Conservation (phyloP, 371 early-diverging fungal genomes). For the Parasitella parasitica region DNA sequence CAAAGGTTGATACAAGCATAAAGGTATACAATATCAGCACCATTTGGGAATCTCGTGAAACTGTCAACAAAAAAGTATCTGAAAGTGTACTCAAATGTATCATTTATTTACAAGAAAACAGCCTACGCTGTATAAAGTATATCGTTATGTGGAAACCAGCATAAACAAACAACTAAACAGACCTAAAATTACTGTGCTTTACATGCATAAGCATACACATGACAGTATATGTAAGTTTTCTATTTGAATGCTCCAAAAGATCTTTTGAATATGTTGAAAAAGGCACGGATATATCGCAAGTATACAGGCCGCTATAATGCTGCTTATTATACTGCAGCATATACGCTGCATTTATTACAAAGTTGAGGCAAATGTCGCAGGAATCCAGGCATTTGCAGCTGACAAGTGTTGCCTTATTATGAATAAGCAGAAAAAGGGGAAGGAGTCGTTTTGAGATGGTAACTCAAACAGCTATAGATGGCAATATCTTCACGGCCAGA, state of each 20-base stretch:
- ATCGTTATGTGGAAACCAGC: not conserved
- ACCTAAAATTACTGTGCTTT: not conserved
- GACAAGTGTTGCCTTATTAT: not conserved
- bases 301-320: conserved; percentile 5
- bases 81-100: not conserved
- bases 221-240: not conserved
- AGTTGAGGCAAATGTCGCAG: not conserved
- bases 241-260: too few relatives aligned
- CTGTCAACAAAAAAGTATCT: not conserved
- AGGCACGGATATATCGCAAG: not conserved
- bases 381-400: not conserved
- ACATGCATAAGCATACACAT: not conserved
- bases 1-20: not conserved
- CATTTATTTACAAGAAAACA: not conserved
- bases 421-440: too few relatives aligned
- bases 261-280: too few relatives aligned
- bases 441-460: not conserved
- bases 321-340: not conserved
- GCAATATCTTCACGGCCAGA: conserved; percentile 1
- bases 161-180: not conserved
- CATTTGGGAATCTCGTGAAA: not conserved
- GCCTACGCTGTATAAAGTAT: not conserved
- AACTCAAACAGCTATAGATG: not conserved
- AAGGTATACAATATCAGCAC: not conserved
- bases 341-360: not conserved